Evolutionary conservation across 768 basidiomycete genomes (phyloP), one percentile per base, ranked within the genome.

Genomic region (Tulasnella calospora): DNA sequence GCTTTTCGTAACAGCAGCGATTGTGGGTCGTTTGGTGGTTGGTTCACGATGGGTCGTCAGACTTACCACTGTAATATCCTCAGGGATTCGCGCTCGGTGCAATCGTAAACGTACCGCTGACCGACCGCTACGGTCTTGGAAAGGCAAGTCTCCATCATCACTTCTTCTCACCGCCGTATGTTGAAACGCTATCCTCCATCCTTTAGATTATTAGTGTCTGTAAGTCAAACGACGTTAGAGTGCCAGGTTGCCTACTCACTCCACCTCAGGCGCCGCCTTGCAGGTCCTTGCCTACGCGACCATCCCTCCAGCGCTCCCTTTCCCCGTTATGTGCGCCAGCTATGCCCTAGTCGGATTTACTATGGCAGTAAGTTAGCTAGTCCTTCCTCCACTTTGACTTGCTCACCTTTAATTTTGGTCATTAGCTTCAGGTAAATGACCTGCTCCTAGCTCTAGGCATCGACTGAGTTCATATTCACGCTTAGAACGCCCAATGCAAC

Each of bases 401-500:
- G 10, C 38, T 36, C n/a, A 30, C 40, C 23, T 41, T 33, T 27
- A 51, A 21, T 41, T 47, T 21, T 10, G 51, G 51, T 51, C n/a
- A 30, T 61, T 5, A 76, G 74, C 46, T 76, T 55, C 74, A 76
- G 30, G 74, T 76, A 76, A 51, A 35, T 30, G 13, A 17, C 12
- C 40, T 10, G 17, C 27, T 19, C 21, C 27, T 41, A 10, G 23
- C 40, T 41, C 30, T 46, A 15, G 6, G 17, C 15, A 8, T 15
- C 21, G 30, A 35, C 46, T 41, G 33, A 73, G 7, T 40, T 30
- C 27, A 73, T 40, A 78, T 21, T 10, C 71, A 12, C 51, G 33
- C 57, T 76, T 19, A 88, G 85, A 86, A 89, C 69, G 87, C 88
- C 17, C 88, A 88, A 81, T 85, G 85, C 27, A 89, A 88, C 77